phyloP scores from a whole-genome alignment of 2,329 filamentous ascomycete genomes.

The Fusarium sp. region DNA sequence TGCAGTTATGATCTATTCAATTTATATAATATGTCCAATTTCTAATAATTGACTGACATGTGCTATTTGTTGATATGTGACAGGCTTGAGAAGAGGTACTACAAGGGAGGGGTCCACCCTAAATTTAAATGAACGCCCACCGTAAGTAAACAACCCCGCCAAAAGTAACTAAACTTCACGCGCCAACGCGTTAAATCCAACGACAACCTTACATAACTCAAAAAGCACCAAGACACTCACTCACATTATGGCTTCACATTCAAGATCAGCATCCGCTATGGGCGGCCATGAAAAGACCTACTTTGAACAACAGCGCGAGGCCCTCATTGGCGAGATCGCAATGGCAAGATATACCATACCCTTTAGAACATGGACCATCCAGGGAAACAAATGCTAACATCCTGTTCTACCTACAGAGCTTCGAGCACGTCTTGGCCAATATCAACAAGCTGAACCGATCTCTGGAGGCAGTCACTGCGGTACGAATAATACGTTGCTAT shows the following conservation, averaged over 20 bases:
- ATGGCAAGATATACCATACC: conserved; percentile 62
- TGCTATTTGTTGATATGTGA: not conserved
- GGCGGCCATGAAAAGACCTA: conserved; percentile 66
- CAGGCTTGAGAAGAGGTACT: not conserved
- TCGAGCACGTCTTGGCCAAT: conserved; percentile 94
- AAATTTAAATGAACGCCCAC: conserved; percentile 2
- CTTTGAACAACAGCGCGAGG: conserved; percentile 82
- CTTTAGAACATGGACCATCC: not conserved
- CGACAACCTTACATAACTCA: conserved; percentile 5
- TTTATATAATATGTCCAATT: not conserved
- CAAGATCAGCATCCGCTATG: conserved; percentile 47
- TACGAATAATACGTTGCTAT: conserved; percentile 57
- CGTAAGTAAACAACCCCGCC: conserved; percentile 37
- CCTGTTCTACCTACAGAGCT: conserved; percentile 62
- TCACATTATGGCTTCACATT: conserved; percentile 52
- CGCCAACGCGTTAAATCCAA: conserved; percentile 28
- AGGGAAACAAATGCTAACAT: not conserved
- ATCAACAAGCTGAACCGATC: conserved; percentile 96
- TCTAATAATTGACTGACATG: not conserved
- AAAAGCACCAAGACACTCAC: conserved; percentile 7
- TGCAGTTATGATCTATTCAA: not conserved
- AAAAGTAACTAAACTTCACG: conserved; percentile 10
- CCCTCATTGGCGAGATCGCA: conserved; percentile 79
- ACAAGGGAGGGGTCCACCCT: conserved; percentile 8
- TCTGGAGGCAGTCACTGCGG: conserved; percentile 90